These are phyloP conservation scores for Colletotrichum incanum DNA, from an alignment of 2,329 filamentous ascomycete genomes.

Conservation along the genomic window DNA sequence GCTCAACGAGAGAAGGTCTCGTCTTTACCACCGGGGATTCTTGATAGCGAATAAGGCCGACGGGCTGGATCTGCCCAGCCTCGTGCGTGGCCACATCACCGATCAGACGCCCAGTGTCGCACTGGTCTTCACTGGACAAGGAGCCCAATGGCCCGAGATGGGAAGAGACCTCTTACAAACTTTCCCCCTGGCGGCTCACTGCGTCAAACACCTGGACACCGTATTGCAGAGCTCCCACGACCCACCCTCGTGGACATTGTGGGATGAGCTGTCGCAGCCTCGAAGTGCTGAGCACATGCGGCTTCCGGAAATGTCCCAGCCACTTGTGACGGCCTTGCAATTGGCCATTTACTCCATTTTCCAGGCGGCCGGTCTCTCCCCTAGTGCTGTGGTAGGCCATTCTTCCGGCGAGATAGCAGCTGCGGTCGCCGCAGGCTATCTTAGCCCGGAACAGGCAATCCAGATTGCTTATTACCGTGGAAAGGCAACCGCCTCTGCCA, in stretches of 20 bases:
- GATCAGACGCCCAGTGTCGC: conserved; percentile 26
- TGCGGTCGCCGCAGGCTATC: conserved; percentile 63
- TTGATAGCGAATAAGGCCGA: conserved; percentile 30
- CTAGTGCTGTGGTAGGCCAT: conserved; percentile 60
- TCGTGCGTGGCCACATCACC: conserved; percentile 25
- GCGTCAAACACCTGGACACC: not conserved
- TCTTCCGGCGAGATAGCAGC: conserved; percentile 67
- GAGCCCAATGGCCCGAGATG: conserved; percentile 62
- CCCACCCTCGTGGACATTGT: conserved; percentile 46
- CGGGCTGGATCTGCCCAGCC: not conserved
- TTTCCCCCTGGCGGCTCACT: not conserved
- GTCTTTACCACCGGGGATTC: conserved; percentile 46
- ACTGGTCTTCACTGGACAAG: conserved; percentile 63
- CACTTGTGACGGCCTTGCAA: conserved; percentile 55
- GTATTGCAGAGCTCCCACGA: conserved; percentile 22
- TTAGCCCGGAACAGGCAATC: conserved; percentile 50
- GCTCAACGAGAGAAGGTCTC: conserved; percentile 46
- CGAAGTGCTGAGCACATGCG: conserved; percentile 43
- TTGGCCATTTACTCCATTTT: conserved; percentile 52
- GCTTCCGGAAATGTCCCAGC: conserved; percentile 55
- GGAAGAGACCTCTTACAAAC: conserved; percentile 46
- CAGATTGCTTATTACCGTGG: conserved; percentile 44
- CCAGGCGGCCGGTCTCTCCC: conserved; percentile 16
- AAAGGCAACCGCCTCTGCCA: not conserved
- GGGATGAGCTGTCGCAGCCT: conserved; percentile 46